Conservation (phyloP, 75 land plant genomes). For the Picea sitchensis region DNA sequence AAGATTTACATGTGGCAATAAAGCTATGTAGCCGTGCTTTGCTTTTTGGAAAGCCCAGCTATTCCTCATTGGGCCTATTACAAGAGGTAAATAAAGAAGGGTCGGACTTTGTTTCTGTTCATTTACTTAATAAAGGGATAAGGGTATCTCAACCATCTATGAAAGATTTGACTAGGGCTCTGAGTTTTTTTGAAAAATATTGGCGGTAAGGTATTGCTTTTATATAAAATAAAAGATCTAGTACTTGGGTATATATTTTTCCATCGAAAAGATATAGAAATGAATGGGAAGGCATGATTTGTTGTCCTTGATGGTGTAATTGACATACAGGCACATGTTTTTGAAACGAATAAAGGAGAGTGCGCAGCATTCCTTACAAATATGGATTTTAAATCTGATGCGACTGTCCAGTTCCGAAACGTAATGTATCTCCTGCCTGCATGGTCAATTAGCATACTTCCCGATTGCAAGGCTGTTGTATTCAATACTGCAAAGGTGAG, state of each 20-base stretch:
- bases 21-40: constrained; percentile 24
- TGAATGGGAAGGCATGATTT: background rate
- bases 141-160: background rate
- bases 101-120: background rate
- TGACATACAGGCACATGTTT: constrained; percentile 57
- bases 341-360: constrained; percentile 38
- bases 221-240: background rate
- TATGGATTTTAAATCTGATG: constrained; percentile 51
- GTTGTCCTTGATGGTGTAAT: background rate
- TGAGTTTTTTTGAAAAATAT: background rate
- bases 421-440: constrained; percentile 73
- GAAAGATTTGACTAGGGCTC: background rate
- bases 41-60: constrained; percentile 11
- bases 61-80: constrained; percentile 20
- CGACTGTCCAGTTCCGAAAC: constrained; percentile 55
- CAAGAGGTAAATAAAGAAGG: constrained; percentile 31
- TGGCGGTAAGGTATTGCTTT: background rate
- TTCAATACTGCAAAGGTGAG: constrained; percentile 95
- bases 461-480: constrained; percentile 84
- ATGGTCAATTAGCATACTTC: constrained; percentile 98
- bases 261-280: background rate
- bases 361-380: constrained; percentile 99
- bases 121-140: background rate
- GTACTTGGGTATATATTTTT: background rate
- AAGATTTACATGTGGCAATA: constrained; percentile 18